These are phyloP conservation scores for Delonix regia DNA, from an alignment of 306 rosid species.

Conservation along the genomic window DNA sequence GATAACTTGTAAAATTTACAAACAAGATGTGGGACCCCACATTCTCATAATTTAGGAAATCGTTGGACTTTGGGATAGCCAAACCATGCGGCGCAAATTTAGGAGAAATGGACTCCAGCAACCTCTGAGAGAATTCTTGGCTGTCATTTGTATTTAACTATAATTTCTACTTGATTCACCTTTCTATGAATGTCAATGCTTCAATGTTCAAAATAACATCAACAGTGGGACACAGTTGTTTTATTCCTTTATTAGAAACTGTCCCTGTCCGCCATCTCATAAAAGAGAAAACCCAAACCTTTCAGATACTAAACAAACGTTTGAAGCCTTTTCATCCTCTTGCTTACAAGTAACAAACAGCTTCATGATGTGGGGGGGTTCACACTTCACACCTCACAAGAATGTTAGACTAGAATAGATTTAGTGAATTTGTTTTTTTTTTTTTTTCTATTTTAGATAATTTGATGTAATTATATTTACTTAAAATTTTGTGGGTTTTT, in stretches of 20 bases:
- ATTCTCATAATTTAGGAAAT: neutral
- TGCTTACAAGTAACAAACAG: neutral
- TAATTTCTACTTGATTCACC: neutral
- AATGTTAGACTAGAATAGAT: neutral
- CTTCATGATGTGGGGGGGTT: neutral
- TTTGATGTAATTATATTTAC: too few relatives aligned
- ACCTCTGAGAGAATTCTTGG: conserved; percentile 33
- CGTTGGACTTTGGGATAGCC: conserved; percentile 35
- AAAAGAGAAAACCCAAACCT: neutral
- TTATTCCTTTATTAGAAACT: neutral
- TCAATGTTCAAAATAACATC: neutral
- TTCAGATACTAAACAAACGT: neutral
- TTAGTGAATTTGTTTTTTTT: too few relatives aligned
- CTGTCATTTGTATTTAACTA: conserved; percentile 39
- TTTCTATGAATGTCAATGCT: neutral
- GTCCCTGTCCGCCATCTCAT: neutral
- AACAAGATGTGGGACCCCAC: conserved; percentile 13
- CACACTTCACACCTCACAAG: neutral
- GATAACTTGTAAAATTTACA: neutral
- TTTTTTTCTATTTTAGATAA: too few relatives aligned
- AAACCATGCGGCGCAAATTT: conserved; percentile 55
- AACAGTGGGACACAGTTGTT: neutral
- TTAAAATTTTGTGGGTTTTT: neutral
- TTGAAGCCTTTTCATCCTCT: neutral
- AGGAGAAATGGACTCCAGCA: conserved; percentile 51